These are phyloP conservation scores for Talaromyces funiculosus DNA, from an alignment of 2,329 filamentous ascomycete genomes.

Conservation along the genomic window DNA sequence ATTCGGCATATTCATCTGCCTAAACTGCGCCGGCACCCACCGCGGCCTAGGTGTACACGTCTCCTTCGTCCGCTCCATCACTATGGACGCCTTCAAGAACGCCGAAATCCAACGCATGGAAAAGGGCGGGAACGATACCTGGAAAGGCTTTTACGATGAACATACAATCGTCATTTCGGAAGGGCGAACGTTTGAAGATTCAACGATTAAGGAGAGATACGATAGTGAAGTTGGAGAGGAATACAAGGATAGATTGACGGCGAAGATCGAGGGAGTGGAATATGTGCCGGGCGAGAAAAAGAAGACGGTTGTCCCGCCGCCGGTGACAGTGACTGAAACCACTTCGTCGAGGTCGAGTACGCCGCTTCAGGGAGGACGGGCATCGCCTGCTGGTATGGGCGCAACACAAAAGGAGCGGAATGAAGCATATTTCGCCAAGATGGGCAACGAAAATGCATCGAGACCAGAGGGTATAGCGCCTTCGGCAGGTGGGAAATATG, in stretches of 20 bases:
- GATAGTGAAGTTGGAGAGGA: slow-evolving; percentile 86
- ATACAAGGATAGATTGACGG: slow-evolving; percentile 83
- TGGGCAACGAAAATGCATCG: slow-evolving; percentile 76
- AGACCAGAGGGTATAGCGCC: slow-evolving; percentile 71
- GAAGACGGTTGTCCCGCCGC: slow-evolving; percentile 27
- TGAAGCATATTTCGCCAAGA: slow-evolving; percentile 82
- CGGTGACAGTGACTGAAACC: not conserved
- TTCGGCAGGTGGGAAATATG: slow-evolving; percentile 86
- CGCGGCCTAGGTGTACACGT: slow-evolving; percentile 95
- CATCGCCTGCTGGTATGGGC: slow-evolving; percentile 22
- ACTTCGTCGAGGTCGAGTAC: slow-evolving; percentile 21
- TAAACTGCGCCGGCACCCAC: slow-evolving; percentile 91
- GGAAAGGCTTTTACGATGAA: slow-evolving; percentile 79
- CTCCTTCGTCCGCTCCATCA: slow-evolving; percentile 94
- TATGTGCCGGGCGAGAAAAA: slow-evolving; percentile 70
- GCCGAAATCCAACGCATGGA: slow-evolving; percentile 92
- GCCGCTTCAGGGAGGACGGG: slow-evolving; percentile 20
- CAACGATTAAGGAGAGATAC: slow-evolving; percentile 85
- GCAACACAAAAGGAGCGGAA: slow-evolving; percentile 60
- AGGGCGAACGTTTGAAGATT: slow-evolving; percentile 72
- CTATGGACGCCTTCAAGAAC: slow-evolving; percentile 97
- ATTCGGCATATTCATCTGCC: slow-evolving; percentile 97
- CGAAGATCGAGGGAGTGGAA: slow-evolving; percentile 80
- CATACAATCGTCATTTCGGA: slow-evolving; percentile 62
- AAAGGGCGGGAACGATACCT: slow-evolving; percentile 80